Evolutionary conservation across 2,329 filamentous ascomycete species (phyloP), one percentile per base, ranked within the genome.

Genomic region (Ampelomyces quisqualis): DNA sequence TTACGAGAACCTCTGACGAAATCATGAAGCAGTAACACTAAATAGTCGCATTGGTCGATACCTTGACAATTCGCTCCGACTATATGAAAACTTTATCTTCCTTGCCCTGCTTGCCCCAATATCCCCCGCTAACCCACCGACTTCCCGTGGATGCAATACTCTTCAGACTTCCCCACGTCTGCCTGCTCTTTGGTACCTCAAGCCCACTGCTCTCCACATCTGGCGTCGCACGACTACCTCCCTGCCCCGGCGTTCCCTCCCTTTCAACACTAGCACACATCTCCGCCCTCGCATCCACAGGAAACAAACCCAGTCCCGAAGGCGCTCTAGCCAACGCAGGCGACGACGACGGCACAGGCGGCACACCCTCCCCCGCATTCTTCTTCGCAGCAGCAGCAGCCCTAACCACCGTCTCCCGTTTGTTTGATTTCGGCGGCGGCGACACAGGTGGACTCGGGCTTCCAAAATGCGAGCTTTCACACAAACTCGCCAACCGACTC

Each of bases 91-190:
- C 51, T 37, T 58, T 55, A 21, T 51, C 44, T 7, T 42, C 41
- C 33, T 37, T 45, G 3, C 37, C 30, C 34, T 53, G 46, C 28
- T 43, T 44, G 9, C 53, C 42, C 43, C 49, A 55, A 23, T 46
- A 45, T 19, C 38, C 32, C 3, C 41, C 40, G 44, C 43, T 43
- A 22, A 49, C 40, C 38, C 43, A 49, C 21, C 43, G 26, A 31
- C 45, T 47, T 7, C 40, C 39, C 30, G 52, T 37, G n/a, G 49
- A 33, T 27, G 59, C 22, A 22, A 54, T 43, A 14, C 39, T 43
- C 45, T 51, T 62, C 46, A 51, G 39, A 37, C 53, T 58, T 18
- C 57, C 57, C 61, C 57, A 57, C 22, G 49, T 57, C 44, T 49
- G 54, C 46, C 41, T 43, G 22, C 43, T 35, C 42, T 43, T 49